A percentile compares a stretch with the other conserved stretches of the same genome.
Conservation (phyloP, 768 basidiomycete species). For the Tylopilus felleus region DNA sequence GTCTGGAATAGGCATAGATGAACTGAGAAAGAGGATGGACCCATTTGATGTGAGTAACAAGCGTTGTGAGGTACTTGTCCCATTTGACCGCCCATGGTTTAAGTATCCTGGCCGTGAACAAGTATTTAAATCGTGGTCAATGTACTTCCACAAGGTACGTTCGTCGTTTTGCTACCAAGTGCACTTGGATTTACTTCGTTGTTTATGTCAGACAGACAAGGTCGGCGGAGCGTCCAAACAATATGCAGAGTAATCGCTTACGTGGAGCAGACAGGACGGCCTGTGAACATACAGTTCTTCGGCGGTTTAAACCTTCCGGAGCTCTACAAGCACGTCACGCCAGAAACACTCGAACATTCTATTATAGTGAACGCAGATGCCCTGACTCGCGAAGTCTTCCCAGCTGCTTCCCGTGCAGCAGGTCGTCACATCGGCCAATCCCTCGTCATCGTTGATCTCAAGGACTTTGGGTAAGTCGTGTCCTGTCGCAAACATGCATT, state of each 20-base stretch:
- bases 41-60: constrained; percentile 60
- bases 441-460: constrained; percentile 66
- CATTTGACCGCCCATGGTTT: not conserved
- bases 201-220: constrained; percentile 57
- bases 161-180: not conserved
- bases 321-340: constrained; percentile 54
- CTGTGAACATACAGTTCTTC: constrained; percentile 64
- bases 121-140: constrained; percentile 73
- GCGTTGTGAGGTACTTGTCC: not conserved
- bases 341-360: constrained; percentile 60
- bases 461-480: constrained; percentile 59
- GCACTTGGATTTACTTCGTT: not conserved
- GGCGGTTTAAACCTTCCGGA: constrained; percentile 56
- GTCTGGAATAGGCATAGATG: constrained; percentile 62
- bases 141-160: constrained; percentile 73
- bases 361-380: constrained; percentile 65
- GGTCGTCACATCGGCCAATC: constrained; percentile 48
- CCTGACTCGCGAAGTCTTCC: constrained; percentile 62
- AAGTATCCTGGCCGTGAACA: constrained; percentile 69
- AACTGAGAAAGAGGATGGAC: constrained; percentile 57
- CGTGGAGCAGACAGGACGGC: constrained; percentile 56
- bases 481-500: not conserved
- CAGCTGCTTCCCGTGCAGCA: constrained; percentile 57
- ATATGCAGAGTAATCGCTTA: not conserved
- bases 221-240: constrained; percentile 31